Percentiles rank a stretch among this genome's conserved stretches.
These are phyloP conservation scores for Physocladia obscura DNA, from an alignment of 192 early-diverging fungal species.

Conservation along the genomic window DNA sequence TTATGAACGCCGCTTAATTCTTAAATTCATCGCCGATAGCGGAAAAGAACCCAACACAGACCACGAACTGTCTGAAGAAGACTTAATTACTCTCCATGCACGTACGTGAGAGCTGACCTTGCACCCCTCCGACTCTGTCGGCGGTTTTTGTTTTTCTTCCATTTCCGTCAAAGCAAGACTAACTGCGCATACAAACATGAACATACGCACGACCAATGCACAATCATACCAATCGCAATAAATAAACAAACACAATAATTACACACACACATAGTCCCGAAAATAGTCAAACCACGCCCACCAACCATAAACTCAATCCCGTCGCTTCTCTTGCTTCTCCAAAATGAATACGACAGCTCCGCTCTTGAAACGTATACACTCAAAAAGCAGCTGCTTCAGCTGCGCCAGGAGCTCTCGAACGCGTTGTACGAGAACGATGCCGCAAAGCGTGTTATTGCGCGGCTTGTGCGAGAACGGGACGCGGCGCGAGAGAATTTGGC, in stretches of 20 bases:
- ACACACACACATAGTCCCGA: constrained; percentile 21
- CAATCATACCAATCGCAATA: too few species aligned
- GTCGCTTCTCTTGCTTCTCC: constrained; percentile 78
- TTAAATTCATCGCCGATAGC: constrained; percentile 82
- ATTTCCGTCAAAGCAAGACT: too few species aligned
- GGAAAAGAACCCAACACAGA: constrained; percentile 80
- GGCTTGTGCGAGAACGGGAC: constrained; percentile 87
- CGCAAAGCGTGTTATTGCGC: constrained; percentile 89
- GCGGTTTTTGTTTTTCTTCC: too few species aligned
- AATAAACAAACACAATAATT: constrained; percentile 20
- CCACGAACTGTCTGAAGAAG: constrained; percentile 67
- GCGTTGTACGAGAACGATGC: constrained; percentile 97
- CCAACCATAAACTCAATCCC: constrained; percentile 91
- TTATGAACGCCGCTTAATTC: constrained; percentile 84
- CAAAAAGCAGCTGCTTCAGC: constrained; percentile 87
- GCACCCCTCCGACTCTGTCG: too few species aligned
- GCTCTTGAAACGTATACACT: constrained; percentile 93
- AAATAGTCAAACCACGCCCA: constrained; percentile 79
- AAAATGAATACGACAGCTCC: constrained; percentile 96
- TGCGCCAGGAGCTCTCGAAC: constrained; percentile 88
- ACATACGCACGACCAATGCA: too few species aligned
- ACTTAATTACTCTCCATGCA: constrained; percentile 69
- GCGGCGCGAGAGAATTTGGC: constrained; percentile 62
- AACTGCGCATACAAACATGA: too few species aligned
- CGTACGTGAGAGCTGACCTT: too few species aligned